These are phyloP conservation scores for Cercospora berteroae DNA, from an alignment of 2,329 filamentous ascomycete genomes.

Conservation along the genomic window DNA sequence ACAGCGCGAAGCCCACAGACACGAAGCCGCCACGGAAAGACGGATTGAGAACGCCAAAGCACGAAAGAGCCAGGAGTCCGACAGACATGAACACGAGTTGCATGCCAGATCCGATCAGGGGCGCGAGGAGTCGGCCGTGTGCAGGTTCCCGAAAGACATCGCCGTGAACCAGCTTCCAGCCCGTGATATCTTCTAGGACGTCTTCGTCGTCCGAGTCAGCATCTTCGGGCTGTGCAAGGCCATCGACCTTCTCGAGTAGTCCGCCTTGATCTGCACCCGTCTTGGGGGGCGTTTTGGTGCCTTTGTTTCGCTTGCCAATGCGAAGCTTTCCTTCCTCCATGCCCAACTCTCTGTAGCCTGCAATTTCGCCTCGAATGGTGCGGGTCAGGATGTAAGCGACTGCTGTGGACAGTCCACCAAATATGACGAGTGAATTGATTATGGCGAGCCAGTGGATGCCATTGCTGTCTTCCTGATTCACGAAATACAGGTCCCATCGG, in stretches of 20 bases:
- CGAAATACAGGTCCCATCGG: conserved; percentile 87
- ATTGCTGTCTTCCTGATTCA: conserved; percentile 77
- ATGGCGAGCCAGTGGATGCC: conserved; percentile 87
- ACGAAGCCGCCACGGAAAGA: conserved; percentile 88
- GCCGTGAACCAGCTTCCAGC: conserved; percentile 86
- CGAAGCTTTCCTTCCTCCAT: conserved; percentile 65
- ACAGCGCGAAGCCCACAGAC: conserved; percentile 77
- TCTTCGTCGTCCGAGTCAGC: conserved; percentile 65
- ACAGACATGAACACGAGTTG: conserved; percentile 80
- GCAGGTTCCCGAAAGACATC: conserved; percentile 78
- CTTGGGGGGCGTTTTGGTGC: conserved; percentile 43
- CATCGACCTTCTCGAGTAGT: conserved; percentile 40
- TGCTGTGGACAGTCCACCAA: conserved; percentile 71
- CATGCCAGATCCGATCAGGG: conserved; percentile 79
- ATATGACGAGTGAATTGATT: conserved; percentile 81
- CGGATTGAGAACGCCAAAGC: conserved; percentile 75
- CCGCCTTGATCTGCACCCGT: conserved; percentile 51
- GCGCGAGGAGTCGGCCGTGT: conserved; percentile 71
- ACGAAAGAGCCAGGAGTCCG: conserved; percentile 60
- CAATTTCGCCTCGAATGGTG: conserved; percentile 76
- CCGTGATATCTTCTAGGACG: conserved; percentile 72
- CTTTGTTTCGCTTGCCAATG: conserved; percentile 50
- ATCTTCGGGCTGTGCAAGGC: conserved; percentile 52
- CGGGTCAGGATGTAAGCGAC: conserved; percentile 78
- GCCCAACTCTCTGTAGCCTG: conserved; percentile 64